Evolutionary conservation across 2,329 filamentous ascomycete genomes (phyloP).

Genomic region (Beauveria varroae): DNA sequence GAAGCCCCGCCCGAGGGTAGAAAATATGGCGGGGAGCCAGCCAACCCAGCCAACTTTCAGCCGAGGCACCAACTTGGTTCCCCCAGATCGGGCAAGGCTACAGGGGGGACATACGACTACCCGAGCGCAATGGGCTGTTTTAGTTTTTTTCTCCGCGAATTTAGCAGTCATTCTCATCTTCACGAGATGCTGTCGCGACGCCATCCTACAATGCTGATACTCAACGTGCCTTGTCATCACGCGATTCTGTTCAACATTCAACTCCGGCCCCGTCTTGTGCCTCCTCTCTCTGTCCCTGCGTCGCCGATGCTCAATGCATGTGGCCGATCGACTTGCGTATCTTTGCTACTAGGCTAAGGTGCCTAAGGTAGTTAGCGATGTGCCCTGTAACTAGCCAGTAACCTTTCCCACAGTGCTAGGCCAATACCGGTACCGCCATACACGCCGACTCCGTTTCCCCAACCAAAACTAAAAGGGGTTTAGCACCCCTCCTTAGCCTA

Average conservation of each 20-base stretch:
- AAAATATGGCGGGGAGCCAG: not conserved
- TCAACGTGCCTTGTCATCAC: not conserved
- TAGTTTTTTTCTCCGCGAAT: not conserved
- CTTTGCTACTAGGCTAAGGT: too few relatives aligned
- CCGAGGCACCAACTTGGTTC: not conserved
- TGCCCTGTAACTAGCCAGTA: too few relatives aligned
- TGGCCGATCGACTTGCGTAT: not conserved
- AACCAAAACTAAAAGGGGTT: not conserved
- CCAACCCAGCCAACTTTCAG: not conserved
- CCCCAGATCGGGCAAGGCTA: not conserved
- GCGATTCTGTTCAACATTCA: not conserved
- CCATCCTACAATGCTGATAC: not conserved
- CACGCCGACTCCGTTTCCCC: slow-evolving; percentile 7
- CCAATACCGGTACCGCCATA: not conserved
- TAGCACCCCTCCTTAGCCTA: not conserved
- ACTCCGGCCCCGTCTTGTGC: not conserved
- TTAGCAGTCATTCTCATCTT: not conserved
- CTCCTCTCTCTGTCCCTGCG: not conserved
- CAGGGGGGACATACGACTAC: slow-evolving; percentile 4
- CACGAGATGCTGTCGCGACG: not conserved
- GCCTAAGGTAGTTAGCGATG: too few relatives aligned
- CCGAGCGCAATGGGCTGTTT: slow-evolving; percentile 3
- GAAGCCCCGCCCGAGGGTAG: slow-evolving; percentile 8
- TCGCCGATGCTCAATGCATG: not conserved
- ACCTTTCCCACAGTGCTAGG: too few relatives aligned